These are phyloP conservation scores for Cinnamomum micranthum DNA, from an alignment of 164 flowering plant species.

Conservation along the genomic window DNA sequence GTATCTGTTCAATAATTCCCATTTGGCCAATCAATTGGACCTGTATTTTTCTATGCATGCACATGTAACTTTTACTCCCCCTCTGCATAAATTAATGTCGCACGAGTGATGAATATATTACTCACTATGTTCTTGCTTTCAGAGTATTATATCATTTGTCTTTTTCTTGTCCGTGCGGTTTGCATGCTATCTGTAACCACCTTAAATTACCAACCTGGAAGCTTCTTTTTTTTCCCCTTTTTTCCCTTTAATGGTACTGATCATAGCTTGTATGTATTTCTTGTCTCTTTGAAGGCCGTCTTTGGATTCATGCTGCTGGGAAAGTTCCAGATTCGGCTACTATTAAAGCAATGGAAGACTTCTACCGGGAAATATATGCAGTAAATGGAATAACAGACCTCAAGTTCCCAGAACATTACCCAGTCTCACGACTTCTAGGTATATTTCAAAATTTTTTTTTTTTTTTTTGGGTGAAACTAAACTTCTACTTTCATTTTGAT, in stretches of 20 bases:
- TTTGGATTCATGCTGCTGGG: slow-evolving; percentile 98
- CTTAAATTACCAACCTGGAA: neutral
- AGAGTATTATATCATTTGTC: no score
- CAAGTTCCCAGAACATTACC: slow-evolving; percentile 87
- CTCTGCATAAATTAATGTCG: no score
- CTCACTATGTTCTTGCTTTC: no score
- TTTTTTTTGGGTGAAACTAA: neutral
- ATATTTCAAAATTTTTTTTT: slow-evolving; percentile 3
- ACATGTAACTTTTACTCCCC: no score
- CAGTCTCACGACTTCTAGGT: slow-evolving; percentile 86
- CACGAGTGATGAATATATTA: no score
- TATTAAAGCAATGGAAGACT: slow-evolving; percentile 91
- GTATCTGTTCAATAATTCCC: no score
- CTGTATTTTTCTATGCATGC: no score
- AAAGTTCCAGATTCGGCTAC: slow-evolving; percentile 82
- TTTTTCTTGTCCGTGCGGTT: no score
- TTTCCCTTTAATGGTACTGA: neutral
- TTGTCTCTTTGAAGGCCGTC: slow-evolving; percentile 55
- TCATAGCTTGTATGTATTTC: neutral
- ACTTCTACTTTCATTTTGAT: neutral
- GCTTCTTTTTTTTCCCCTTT: no score
- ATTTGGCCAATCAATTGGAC: no score
- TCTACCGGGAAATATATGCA: slow-evolving; percentile 82
- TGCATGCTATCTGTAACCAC: neutral
- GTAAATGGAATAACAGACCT: slow-evolving; percentile 74